A percentile compares a stretch with the other conserved stretches of the same genome.
These are phyloP conservation scores for Platanthera guangdongensis DNA, from an alignment of 106 monocot genomes.

Conservation along the genomic window DNA sequence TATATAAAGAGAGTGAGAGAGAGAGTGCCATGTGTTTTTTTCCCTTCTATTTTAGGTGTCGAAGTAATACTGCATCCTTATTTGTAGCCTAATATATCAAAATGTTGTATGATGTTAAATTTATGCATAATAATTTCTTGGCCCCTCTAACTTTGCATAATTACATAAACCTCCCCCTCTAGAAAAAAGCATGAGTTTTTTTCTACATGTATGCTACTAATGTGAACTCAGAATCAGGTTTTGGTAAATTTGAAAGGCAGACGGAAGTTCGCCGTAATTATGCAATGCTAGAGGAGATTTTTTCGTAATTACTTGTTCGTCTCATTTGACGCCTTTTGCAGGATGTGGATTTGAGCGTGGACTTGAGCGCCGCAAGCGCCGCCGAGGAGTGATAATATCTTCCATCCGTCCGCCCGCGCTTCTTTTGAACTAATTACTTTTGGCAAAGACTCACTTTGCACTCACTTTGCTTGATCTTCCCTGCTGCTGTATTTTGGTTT, in stretches of 20 bases:
- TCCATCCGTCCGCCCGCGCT: background rate
- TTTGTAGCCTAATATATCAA: background rate
- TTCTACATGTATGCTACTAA: too few relatives aligned
- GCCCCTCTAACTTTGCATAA: too few relatives aligned
- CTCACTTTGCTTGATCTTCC: background rate
- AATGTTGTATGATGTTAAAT: background rate
- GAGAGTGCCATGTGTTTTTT: background rate
- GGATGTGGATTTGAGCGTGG: constrained; percentile 66
- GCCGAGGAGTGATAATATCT: constrained; percentile 47
- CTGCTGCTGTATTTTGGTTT: background rate
- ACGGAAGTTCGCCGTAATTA: too few relatives aligned
- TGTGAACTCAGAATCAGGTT: too few relatives aligned
- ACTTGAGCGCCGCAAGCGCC: constrained; percentile 72
- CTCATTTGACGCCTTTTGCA: constrained; percentile 4
- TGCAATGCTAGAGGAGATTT: background rate
- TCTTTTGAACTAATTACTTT: background rate
- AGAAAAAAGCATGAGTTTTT: too few relatives aligned
- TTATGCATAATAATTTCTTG: background rate
- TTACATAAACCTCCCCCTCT: too few relatives aligned
- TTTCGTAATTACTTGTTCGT: background rate
- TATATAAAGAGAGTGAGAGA: too few relatives aligned
- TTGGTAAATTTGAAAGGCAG: too few relatives aligned
- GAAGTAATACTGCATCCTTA: background rate
- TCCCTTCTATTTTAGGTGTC: background rate
- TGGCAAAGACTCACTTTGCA: background rate